phyloP scores from a whole-genome alignment of 2,329 filamentous ascomycete species.

The Colletotrichum scovillei region DNA sequence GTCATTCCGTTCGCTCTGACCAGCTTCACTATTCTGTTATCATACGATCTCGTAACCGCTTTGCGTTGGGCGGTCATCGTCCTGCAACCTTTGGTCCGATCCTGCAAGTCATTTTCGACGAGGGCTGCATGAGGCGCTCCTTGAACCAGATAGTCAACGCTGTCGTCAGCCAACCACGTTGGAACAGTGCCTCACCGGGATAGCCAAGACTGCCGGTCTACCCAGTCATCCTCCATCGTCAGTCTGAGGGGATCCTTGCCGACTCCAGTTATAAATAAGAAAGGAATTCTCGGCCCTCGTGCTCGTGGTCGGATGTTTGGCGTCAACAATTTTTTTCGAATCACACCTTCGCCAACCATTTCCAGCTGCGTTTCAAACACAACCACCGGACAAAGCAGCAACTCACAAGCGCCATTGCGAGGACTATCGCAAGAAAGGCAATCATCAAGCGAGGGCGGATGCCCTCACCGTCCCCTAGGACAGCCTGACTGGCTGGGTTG shows the following conservation, averaged over 20 bases:
- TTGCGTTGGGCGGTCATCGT: background rate
- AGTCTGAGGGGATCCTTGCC: constrained; percentile 3
- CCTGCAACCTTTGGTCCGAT: background rate
- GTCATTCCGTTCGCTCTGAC: background rate
- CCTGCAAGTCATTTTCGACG: background rate
- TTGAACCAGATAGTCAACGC: constrained; percentile 2
- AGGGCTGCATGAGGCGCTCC: constrained; percentile 12
- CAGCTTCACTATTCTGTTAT: background rate
- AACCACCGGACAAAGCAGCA: constrained; percentile 39
- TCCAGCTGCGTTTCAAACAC: constrained; percentile 36
- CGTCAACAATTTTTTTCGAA: background rate
- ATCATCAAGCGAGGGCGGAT: constrained; percentile 35
- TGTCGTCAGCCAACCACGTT: constrained; percentile 19
- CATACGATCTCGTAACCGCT: background rate
- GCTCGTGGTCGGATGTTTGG: background rate
- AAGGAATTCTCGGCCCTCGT: constrained; percentile 2
- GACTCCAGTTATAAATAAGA: constrained; percentile 12
- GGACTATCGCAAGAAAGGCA: constrained; percentile 40
- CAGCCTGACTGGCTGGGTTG: constrained; percentile 32
- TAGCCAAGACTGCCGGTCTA: background rate
- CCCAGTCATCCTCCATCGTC: background rate
- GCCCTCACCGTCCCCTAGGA: constrained; percentile 7
- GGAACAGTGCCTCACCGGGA: constrained; percentile 9
- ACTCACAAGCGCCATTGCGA: constrained; percentile 38
- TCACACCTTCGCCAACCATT: constrained; percentile 37